Conservation (phyloP, 2,329 filamentous ascomycete genomes). For the Moelleriella libera region DNA sequence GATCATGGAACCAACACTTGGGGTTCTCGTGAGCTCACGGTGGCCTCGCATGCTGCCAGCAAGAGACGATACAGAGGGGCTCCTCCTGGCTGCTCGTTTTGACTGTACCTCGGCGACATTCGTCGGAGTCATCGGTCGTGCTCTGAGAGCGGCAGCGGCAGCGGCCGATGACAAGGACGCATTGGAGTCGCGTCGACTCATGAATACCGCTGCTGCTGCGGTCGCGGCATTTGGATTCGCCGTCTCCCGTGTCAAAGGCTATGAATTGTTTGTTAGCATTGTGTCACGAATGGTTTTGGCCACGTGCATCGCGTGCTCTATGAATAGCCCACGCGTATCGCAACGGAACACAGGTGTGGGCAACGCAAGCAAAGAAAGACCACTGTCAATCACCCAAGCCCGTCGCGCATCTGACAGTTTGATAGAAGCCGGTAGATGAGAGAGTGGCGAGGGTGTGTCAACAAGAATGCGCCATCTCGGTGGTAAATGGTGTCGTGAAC, state of each 20-base stretch:
- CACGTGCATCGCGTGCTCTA: not conserved
- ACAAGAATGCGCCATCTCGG: too few relatives aligned
- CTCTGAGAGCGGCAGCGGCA: conserved; percentile 71
- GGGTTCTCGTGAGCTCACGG: conserved; percentile 43
- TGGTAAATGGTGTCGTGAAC: too few relatives aligned
- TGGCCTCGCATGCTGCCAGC: conserved; percentile 28
- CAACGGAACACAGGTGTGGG: not conserved
- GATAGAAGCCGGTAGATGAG: too few relatives aligned
- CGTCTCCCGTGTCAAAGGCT: conserved; percentile 51
- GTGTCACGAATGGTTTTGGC: not conserved
- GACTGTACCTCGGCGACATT: conserved; percentile 74
- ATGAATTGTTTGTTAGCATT: conserved; percentile 9
- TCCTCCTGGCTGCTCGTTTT: conserved; percentile 66
- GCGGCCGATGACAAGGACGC: conserved; percentile 67
- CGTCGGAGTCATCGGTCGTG: conserved; percentile 63
- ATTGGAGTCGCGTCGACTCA: conserved; percentile 46
- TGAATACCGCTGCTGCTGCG: conserved; percentile 70
- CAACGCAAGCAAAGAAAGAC: not conserved
- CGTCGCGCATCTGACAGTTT: not conserved
- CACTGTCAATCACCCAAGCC: not conserved
- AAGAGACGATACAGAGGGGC: conserved; percentile 56
- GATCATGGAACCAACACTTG: conserved; percentile 71
- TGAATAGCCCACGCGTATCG: not conserved
- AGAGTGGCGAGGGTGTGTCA: too few relatives aligned
- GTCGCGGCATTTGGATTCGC: conserved; percentile 62